These are phyloP conservation scores for Lactarius trivialis DNA, from an alignment of 768 basidiomycete species.

Conservation along the genomic window DNA sequence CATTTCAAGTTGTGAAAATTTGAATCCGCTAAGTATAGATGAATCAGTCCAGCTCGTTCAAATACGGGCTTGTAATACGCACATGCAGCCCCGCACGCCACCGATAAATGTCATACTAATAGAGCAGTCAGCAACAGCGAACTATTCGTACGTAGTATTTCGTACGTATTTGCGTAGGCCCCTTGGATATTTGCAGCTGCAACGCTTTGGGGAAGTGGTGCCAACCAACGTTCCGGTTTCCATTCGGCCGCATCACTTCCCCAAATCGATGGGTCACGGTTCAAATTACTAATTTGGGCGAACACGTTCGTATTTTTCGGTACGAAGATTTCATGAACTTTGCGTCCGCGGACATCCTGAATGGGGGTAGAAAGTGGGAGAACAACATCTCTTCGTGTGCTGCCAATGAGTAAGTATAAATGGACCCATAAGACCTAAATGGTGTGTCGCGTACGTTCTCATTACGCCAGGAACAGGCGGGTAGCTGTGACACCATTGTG, in stretches of 20 bases:
- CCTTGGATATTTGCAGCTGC: conserved; percentile 30
- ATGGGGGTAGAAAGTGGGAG: background rate
- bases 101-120: conserved; percentile 6
- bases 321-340: conserved; percentile 22
- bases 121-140: background rate
- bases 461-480: background rate
- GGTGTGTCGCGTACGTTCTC: background rate
- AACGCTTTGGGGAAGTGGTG: conserved; percentile 23
- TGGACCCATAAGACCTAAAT: background rate
- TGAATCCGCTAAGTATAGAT: conserved; percentile 1
- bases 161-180: conserved; percentile 30
- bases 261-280: conserved; percentile 32
- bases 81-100: conserved; percentile 8
- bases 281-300: conserved; percentile 28
- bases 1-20: conserved; percentile 10
- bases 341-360: background rate
- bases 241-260: conserved; percentile 37
- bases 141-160: background rate
- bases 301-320: conserved; percentile 27
- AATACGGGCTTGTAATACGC: background rate
- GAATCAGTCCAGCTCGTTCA: background rate
- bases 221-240: conserved; percentile 40
- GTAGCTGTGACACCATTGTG: background rate
- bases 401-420: background rate
- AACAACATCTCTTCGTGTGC: background rate